These are phyloP conservation scores for Dalechampia spathulata DNA, from an alignment of 441 rosid species.

Conservation along the genomic window DNA sequence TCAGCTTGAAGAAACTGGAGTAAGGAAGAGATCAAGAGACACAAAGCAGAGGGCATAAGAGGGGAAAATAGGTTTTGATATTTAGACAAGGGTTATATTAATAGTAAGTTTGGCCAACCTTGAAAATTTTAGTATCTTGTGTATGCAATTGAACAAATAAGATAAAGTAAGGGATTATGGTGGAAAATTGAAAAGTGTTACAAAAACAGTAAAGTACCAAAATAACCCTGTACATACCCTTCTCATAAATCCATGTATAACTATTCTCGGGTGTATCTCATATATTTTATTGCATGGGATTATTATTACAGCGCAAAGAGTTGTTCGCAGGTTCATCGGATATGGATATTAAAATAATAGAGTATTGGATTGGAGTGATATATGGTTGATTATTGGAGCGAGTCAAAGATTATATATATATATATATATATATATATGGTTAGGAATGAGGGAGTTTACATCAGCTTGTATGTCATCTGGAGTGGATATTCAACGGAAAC, in stretches of 20 bases:
- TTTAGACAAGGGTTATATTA: too few species aligned
- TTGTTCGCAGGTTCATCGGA: too few species aligned
- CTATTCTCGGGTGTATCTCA: too few species aligned
- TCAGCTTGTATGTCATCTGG: slow-evolving; percentile 6
- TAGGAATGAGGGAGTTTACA: background rate
- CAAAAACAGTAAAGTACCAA: background rate
- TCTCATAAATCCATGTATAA: too few species aligned
- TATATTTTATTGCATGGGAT: too few species aligned
- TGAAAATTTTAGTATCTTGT: background rate
- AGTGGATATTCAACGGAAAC: too few species aligned
- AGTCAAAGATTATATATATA: background rate
- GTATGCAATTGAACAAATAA: background rate
- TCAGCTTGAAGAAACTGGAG: background rate
- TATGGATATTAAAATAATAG: too few species aligned
- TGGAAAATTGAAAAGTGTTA: background rate
- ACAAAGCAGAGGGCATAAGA: background rate
- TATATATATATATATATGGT: too few species aligned
- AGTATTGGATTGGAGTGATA: background rate
- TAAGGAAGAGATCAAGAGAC: background rate
- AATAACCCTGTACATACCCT: background rate
- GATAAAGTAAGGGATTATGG: background rate
- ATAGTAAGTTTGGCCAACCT: background rate
- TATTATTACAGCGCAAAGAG: too few species aligned
- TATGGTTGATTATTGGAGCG: background rate
- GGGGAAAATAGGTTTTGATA: background rate